Conservation (phyloP, 202 grass and related monocot species). For the Carex sylvatica region DNA sequence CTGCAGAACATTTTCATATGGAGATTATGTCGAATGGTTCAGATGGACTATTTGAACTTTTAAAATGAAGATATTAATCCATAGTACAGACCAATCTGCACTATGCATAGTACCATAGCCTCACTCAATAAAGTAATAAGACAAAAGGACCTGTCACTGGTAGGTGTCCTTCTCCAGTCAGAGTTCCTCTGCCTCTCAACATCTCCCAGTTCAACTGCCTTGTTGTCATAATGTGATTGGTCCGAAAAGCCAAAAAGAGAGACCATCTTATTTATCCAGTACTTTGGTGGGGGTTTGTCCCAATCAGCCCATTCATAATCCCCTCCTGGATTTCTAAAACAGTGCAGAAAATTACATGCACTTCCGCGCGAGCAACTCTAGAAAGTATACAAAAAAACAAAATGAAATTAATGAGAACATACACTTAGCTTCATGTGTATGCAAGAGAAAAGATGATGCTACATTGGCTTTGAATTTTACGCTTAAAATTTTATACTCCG, state of each 20-base stretch:
- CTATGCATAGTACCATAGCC: too few species aligned
- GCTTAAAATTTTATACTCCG: conserved; percentile 5
- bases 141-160: conserved; percentile 47
- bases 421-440: conserved; percentile 10
- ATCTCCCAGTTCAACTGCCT: conserved; percentile 30
- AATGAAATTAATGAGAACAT: conserved; percentile 15
- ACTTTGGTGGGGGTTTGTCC: conserved; percentile 82
- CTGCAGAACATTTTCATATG: too few species aligned
- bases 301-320: conserved; percentile 99
- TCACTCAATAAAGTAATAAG: background rate
- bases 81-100: too few species aligned
- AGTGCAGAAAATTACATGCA: conserved; percentile 95
- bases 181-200: conserved; percentile 36
- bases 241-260: conserved; percentile 75
- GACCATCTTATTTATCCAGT: conserved; percentile 79
- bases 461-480: conserved; percentile 8
- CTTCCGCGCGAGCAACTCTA: conserved; percentile 89
- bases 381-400: conserved; percentile 35
- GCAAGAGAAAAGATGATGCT: conserved; percentile 7
- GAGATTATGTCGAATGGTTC: too few species aligned
- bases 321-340: conserved; percentile 91
- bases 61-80: too few species aligned
- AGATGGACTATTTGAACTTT: too few species aligned
- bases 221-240: conserved; percentile 38
- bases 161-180: conserved; percentile 50